Percentiles rank a stretch among this genome's conserved stretches.
Evolutionary conservation across 208 protist species (phyloP).

Genomic region (Vickermania ingenoplastis): DNA sequence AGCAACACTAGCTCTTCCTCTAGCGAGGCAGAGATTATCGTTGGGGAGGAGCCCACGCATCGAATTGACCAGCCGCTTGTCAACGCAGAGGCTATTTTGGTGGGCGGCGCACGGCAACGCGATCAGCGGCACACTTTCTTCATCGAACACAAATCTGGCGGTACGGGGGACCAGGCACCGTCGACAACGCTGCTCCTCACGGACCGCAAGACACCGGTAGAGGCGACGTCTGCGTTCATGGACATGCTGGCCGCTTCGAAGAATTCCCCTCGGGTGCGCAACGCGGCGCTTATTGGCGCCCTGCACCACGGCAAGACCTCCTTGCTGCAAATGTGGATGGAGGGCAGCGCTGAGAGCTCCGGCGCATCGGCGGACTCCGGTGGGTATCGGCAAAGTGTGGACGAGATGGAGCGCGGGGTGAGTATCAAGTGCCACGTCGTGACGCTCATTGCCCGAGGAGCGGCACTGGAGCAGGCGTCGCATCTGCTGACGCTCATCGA

Average conservation of each 20-base stretch:
- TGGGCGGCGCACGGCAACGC: background rate
- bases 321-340: slow-evolving; percentile 82
- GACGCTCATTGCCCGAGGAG: slow-evolving; percentile 31
- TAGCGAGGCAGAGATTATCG: slow-evolving; percentile 35
- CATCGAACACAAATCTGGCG: background rate
- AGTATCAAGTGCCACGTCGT: slow-evolving; percentile 65
- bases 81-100: slow-evolving; percentile 10
- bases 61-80: slow-evolving; percentile 54
- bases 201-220: background rate
- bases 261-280: slow-evolving; percentile 69
- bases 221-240: slow-evolving; percentile 6
- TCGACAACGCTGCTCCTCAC: slow-evolving; percentile 5
- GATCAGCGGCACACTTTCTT: background rate
- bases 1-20: background rate
- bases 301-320: slow-evolving; percentile 98
- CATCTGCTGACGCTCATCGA: slow-evolving; percentile 96
- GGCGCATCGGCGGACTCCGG: too few species aligned
- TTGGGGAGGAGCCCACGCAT: slow-evolving; percentile 65
- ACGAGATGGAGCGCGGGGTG: slow-evolving; percentile 55
- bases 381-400: slow-evolving; percentile 34
- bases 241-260: slow-evolving; percentile 41
- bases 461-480: slow-evolving; percentile 30
- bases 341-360: background rate
- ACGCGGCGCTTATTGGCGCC: slow-evolving; percentile 90
- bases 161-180: background rate